A percentile compares a stretch with the other conserved stretches of the same genome.
phyloP scores from a whole-genome alignment of 495 filamentous ascomycete genomes.

The Barbatosphaeria neglecta region DNA sequence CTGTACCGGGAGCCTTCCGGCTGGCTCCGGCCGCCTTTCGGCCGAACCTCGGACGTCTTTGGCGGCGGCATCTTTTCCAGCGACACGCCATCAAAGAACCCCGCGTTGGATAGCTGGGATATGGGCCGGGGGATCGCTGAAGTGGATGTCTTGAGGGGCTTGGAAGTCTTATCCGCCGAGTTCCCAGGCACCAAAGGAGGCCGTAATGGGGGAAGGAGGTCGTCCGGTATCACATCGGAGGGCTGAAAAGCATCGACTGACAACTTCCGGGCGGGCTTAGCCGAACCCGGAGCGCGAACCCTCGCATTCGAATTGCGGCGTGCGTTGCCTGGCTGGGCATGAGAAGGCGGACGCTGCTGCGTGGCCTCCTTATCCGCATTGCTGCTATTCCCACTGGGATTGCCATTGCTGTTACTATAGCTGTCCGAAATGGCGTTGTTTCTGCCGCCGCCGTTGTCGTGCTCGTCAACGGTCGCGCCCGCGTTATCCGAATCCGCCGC shows the following conservation, averaged over 20 bases:
- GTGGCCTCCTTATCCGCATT: neutral
- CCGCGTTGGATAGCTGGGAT: slow-evolving; percentile 24
- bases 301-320: slow-evolving; percentile 34
- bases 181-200: slow-evolving; percentile 19
- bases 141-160: slow-evolving; percentile 19
- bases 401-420: too few relatives aligned
- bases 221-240: slow-evolving; percentile 11
- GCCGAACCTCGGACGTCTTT: slow-evolving; percentile 13
- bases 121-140: slow-evolving; percentile 23
- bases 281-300: slow-evolving; percentile 22
- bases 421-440: too few relatives aligned
- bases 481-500: neutral
- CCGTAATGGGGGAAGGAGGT: slow-evolving; percentile 14
- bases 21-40: slow-evolving; percentile 8
- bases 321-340: slow-evolving; percentile 10
- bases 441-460: too few relatives aligned
- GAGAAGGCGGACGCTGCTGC: slow-evolving; percentile 4
- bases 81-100: slow-evolving; percentile 20
- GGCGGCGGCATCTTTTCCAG: slow-evolving; percentile 25
- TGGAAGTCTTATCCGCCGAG: slow-evolving; percentile 19
- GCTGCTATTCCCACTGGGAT: too few relatives aligned
- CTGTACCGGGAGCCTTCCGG: slow-evolving; percentile 5
- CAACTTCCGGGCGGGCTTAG: slow-evolving; percentile 23
- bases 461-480: neutral
- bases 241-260: slow-evolving; percentile 27